A percentile compares a stretch with the other conserved stretches of the same genome.
These are phyloP conservation scores for Angophora floribunda DNA, from an alignment of 345 rosid species.

Conservation along the genomic window DNA sequence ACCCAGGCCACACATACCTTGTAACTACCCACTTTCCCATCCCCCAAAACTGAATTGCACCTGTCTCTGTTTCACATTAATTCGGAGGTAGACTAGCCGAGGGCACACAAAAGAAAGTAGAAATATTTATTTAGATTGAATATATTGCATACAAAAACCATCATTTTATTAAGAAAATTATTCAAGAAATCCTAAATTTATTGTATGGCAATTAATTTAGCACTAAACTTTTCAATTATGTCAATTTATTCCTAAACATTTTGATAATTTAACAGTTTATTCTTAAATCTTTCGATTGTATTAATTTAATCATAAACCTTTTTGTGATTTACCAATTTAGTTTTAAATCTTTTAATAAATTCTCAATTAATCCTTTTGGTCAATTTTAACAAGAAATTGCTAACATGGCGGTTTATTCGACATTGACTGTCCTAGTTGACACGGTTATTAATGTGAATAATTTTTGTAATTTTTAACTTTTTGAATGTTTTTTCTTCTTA, in stretches of 20 bases:
- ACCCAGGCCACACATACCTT: background rate
- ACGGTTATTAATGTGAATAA: accelerated
- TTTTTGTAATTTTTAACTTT: background rate
- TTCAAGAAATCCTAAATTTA: background rate
- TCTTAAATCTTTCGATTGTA: background rate
- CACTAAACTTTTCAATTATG: background rate
- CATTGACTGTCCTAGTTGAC: background rate
- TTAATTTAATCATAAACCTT: background rate
- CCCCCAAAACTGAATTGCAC: background rate
- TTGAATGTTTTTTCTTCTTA: background rate
- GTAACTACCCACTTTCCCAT: background rate
- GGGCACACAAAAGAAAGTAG: background rate
- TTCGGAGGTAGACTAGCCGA: background rate
- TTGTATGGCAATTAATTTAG: background rate
- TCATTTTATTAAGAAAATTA: background rate
- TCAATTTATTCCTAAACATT: background rate
- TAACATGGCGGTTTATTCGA: background rate
- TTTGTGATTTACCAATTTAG: background rate
- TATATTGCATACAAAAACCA: background rate
- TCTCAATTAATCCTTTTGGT: background rate
- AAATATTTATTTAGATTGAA: background rate
- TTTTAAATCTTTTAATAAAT: background rate
- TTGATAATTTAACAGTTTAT: background rate
- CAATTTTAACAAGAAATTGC: background rate
- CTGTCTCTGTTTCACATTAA: background rate